Percentiles rank a stretch among this genome's conserved stretches.
Evolutionary conservation across 1,139 yeast species (phyloP).

Genomic region (Yamadazyma oceani): DNA sequence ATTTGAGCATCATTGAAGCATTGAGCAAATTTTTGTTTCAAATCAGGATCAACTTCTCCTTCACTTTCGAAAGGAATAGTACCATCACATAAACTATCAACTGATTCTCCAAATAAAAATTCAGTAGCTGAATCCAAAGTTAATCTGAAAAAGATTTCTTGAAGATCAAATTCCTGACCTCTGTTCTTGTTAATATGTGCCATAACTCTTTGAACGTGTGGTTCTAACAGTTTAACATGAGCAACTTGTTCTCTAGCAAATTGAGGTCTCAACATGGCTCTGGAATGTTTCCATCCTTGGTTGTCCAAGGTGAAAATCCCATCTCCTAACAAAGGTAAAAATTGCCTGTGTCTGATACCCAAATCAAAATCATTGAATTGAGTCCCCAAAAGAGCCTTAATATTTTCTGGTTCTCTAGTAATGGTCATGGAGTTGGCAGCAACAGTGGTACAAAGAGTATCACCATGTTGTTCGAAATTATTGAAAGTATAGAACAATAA

Average conservation of each 20-base stretch:
- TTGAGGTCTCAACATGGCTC: conserved; percentile 58
- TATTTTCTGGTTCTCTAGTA: conserved; percentile 32
- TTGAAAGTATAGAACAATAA: conserved; percentile 18
- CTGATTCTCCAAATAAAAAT: conserved; percentile 51
- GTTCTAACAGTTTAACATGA: conserved; percentile 47
- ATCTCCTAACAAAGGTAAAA: conserved; percentile 49
- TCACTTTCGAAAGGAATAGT: conserved; percentile 23
- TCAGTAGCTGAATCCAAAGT: conserved; percentile 55
- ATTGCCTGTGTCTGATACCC: conserved; percentile 45
- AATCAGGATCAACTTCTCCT: conserved; percentile 15
- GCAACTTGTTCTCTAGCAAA: conserved; percentile 54
- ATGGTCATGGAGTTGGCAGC: conserved; percentile 10
- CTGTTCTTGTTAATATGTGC: conserved; percentile 26
- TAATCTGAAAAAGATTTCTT: conserved; percentile 37
- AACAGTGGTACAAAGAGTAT: conserved; percentile 7
- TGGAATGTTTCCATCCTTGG: conserved; percentile 58
- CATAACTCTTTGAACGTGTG: conserved; percentile 40
- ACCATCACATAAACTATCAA: conserved; percentile 35
- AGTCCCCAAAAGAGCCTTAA: conserved; percentile 39
- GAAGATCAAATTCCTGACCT: conserved; percentile 32
- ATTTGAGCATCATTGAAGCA: conserved; percentile 25
- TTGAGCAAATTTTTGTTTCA: conserved; percentile 22
- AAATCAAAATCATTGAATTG: conserved; percentile 53
- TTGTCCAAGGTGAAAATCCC: conserved; percentile 60
- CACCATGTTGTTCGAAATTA: conserved; percentile 4